Evolutionary conservation across 2,329 filamentous ascomycete species (phyloP).

Genomic region (Talaromyces pinophilus): DNA sequence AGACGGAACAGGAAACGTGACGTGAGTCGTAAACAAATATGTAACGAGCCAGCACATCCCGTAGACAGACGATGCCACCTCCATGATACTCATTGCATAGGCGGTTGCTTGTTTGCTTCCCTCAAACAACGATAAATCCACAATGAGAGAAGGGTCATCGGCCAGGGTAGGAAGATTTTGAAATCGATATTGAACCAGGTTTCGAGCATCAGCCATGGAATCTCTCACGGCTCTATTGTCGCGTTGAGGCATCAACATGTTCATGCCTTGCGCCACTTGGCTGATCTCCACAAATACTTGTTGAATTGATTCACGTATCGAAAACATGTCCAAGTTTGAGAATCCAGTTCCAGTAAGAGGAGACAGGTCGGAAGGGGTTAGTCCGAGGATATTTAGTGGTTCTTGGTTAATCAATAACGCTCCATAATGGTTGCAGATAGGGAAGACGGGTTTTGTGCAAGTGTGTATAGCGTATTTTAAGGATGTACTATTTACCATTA

Average conservation of each 20-base stretch:
- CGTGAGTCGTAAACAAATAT: slow-evolving; percentile 21
- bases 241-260: slow-evolving; percentile 9
- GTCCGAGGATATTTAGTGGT: slow-evolving; percentile 20
- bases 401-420: slow-evolving; percentile 7
- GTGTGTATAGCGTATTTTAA: slow-evolving; percentile 22
- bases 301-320: slow-evolving; percentile 15
- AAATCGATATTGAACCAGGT: slow-evolving; percentile 23
- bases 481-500: slow-evolving; percentile 7
- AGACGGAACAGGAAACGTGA: slow-evolving; percentile 22
- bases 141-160: slow-evolving; percentile 10
- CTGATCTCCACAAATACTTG: slow-evolving; percentile 19
- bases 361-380: slow-evolving; percentile 12
- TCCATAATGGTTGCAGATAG: slow-evolving; percentile 17
- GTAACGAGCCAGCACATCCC: slow-evolving; percentile 22
- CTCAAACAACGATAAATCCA: slow-evolving; percentile 3
- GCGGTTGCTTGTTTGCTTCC: background rate
- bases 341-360: slow-evolving; percentile 18
- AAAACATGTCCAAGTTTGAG: slow-evolving; percentile 9
- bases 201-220: slow-evolving; percentile 20
- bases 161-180: slow-evolving; percentile 15
- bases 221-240: slow-evolving; percentile 10
- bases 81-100: slow-evolving; percentile 3
- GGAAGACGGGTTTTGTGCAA: slow-evolving; percentile 21
- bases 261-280: slow-evolving; percentile 20
- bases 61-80: slow-evolving; percentile 18